Evolutionary conservation across 495 filamentous ascomycete species (phyloP).

Genomic region (Opeltia flavorubescens): DNA sequence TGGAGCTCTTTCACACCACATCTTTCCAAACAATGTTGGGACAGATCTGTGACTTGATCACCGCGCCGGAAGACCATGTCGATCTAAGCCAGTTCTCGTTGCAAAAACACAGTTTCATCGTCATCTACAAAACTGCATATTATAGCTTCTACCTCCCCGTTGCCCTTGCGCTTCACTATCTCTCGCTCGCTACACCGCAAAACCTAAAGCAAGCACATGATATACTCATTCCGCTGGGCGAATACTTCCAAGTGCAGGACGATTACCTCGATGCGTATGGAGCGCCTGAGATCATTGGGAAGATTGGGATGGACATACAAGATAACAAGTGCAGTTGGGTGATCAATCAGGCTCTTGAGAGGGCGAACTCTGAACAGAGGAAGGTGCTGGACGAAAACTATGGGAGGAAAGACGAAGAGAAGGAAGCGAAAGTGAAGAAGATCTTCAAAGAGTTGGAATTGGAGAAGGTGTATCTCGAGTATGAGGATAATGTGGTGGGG

Average conservation of each 20-base stretch:
- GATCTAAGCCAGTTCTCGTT: conserved; percentile 87
- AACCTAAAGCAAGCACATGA: conserved; percentile 78
- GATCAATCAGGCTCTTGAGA: conserved; percentile 78
- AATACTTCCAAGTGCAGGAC: conserved; percentile 98
- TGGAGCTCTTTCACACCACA: conserved; percentile 92
- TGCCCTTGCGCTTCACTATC: conserved; percentile 71
- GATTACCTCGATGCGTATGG: conserved; percentile 98
- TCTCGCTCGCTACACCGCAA: conserved; percentile 63
- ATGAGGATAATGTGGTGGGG: conserved; percentile 70
- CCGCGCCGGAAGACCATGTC: conserved; percentile 78
- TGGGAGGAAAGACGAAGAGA: conserved; percentile 68
- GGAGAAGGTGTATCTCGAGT: conserved; percentile 66
- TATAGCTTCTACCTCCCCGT: conserved; percentile 98
- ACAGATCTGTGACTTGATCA: conserved; percentile 86
- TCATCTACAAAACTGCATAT: conserved; percentile 98
- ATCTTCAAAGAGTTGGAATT: conserved; percentile 74
- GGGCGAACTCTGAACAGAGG: conserved; percentile 67
- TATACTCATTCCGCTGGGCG: conserved; percentile 94
- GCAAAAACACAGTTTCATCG: conserved; percentile 95
- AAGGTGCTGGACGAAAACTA: conserved; percentile 36
- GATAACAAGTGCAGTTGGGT: conserved; percentile 99
- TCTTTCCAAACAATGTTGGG: conserved; percentile 89
- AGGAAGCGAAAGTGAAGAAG: conserved; percentile 74
- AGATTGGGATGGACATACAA: conserved; percentile 96
- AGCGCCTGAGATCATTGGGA: conserved; percentile 78